Percentiles rank a stretch among this genome's conserved stretches.
Evolutionary conservation across 2,329 filamentous ascomycete genomes (phyloP).

Genomic region (Monosporascus sp.): DNA sequence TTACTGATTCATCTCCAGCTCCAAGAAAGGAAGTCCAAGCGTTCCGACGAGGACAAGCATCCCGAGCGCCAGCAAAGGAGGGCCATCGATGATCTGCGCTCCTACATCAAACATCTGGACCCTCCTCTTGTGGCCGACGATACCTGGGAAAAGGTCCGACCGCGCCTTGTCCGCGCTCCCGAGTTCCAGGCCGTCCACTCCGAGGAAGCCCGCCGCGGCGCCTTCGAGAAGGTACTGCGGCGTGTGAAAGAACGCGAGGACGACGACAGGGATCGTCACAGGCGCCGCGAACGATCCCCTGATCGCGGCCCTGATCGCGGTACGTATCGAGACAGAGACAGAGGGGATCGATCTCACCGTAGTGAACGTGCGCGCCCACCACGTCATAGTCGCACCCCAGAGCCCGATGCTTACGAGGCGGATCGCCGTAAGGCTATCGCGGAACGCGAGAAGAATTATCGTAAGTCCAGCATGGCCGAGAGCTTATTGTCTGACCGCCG

Average conservation of each 20-base stretch:
- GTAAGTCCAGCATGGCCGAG: slow-evolving; percentile 69
- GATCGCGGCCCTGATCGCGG: slow-evolving; percentile 51
- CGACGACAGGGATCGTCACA: slow-evolving; percentile 64
- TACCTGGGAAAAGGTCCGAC: slow-evolving; percentile 82
- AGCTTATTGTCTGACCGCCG: slow-evolving; percentile 52
- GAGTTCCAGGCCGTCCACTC: slow-evolving; percentile 80
- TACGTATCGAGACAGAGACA: slow-evolving; percentile 50
- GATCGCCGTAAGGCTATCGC: slow-evolving; percentile 91
- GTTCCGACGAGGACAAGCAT: slow-evolving; percentile 71
- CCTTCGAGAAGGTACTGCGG: slow-evolving; percentile 88
- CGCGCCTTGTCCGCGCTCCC: slow-evolving; percentile 71
- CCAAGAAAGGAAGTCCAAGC: slow-evolving; percentile 78
- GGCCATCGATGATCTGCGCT: slow-evolving; percentile 77
- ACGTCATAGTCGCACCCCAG: slow-evolving; percentile 79
- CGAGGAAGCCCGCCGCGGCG: slow-evolving; percentile 75
- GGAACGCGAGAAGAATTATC: slow-evolving; percentile 89
- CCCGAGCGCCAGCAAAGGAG: slow-evolving; percentile 81
- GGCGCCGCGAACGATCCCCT: slow-evolving; percentile 52
- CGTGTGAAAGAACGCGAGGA: slow-evolving; percentile 90
- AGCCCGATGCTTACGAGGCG: slow-evolving; percentile 89
- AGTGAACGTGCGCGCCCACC: slow-evolving; percentile 46
- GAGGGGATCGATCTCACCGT: slow-evolving; percentile 60
- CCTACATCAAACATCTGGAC: slow-evolving; percentile 82
- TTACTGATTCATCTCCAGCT: slow-evolving; percentile 45
- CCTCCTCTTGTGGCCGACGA: slow-evolving; percentile 74